Base-by-base conservation (phyloP, 129 eudicot genomes). In the Pseudognaphalium luteoalbum region DNA sequence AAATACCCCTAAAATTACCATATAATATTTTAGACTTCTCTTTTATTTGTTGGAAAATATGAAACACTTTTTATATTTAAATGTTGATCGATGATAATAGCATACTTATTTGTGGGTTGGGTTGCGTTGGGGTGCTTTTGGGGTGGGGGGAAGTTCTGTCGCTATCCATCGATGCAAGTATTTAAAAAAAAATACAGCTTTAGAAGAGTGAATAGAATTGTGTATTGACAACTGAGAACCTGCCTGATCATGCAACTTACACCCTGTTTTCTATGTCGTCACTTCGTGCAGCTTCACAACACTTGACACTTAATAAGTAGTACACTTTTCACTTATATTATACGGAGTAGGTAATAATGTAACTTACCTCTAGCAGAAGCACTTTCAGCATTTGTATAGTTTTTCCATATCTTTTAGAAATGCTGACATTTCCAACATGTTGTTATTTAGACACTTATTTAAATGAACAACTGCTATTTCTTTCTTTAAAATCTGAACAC, bases 391-490 rank as follows among this genome's bases (percentile, higher is more conserved):
- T 28, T 30, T 29, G 21, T 28, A 63, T 29, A 15, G 65, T 14
- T 65, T 33, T 21, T 50, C 64, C 21, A 50, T 44, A 66, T 76
- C 15, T 33, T 30, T 33, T 32, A 66, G 30, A 76, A 76, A 65
- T 51, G 51, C 54, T 17, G 42, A 34, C 58, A 67, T 57, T 32
- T 15, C 15, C 16, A 60, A 20, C 17, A 30, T 42, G 44, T 2
- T 14, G 69, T 32, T 21, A 32, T 64, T 30, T 25, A 7, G 44
- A 64, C 69, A 62, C 41, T 28, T 19, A n/a, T 39, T 14, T 74
- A n/a, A 59, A 39, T 4, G 30, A 20, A 35, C 50, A 61, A 21
- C 71, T 41, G 41, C 61, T 41, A 41, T 65, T 37, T 33, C 9
- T 2, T 19, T 6, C 12, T 68, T 41, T 4, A 20, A 22, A 68